Base-by-base conservation (phyloP, 352 stramenopile genomes). In the Thalassiosira ordinaria region DNA sequence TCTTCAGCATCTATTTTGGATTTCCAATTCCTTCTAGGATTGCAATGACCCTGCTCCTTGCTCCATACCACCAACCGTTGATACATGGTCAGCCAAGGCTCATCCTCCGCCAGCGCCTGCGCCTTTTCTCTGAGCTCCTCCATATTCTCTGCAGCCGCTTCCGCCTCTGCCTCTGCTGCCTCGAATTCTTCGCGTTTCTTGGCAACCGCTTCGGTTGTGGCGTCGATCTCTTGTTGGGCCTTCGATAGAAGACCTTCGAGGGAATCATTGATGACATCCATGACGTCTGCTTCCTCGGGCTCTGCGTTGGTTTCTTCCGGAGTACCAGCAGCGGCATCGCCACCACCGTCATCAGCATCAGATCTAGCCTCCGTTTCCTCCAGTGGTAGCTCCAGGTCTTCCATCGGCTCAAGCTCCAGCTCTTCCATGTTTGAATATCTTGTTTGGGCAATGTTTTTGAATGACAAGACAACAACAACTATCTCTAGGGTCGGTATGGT, bases 1-100 rank as follows among this genome's bases (percentile, higher is more conserved):
- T 66, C 57, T 47, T 66, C 57, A 20, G 57, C 57, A 26, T 66
- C 57, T n/a, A 66, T 49, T 27, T 66, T 66, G 29, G 57, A 1
- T 18, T 66, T 66, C 57, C 57, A 66, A 52, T 66, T 66, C 57
- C 57, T 18, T 18, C 57, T 66, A 7, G 57, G 57, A 41, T 49
- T 31, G 14, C 57, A 49, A 47, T 22, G 29, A 31, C 57, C 57
- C 31, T 29, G 5, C 16, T 47, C 57, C 33, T 66, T 47, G 31
- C 57, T 66, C 57, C 57, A 66, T 11, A n/a, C 33, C 33, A 11
- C 4, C 2, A 66, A 20, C 33, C 31, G 49, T n/a, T 31, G 1
- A 49, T 49, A 66, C 57, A 66, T 66, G 16, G 33, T 11, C 24
- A 2, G 13, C 57, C 57, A 66, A 3, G 6, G 4, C 57, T 49